phyloP scores from a whole-genome alignment of 2,329 filamentous ascomycete genomes.

The Coleophoma eucalyptorum region DNA sequence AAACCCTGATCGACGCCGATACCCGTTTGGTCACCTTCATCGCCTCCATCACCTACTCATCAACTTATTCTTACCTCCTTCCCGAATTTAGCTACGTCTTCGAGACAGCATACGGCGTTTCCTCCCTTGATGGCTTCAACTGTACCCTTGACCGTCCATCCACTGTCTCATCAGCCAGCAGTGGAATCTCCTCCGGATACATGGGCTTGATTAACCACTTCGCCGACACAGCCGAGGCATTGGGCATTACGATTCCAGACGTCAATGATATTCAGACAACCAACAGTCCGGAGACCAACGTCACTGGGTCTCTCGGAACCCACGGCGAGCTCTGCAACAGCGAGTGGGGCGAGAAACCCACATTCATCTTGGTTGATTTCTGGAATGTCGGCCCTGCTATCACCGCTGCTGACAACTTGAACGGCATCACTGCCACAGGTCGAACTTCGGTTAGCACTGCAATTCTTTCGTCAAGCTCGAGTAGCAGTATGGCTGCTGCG shows the following conservation, averaged over 20 bases:
- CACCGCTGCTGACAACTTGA: conserved; percentile 64
- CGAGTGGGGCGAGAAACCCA: conserved; percentile 62
- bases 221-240: conserved; percentile 53
- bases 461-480: conserved; percentile 13
- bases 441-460: conserved; percentile 18
- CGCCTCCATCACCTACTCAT: conserved; percentile 43
- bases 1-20: conserved; percentile 59
- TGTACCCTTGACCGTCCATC: conserved; percentile 67
- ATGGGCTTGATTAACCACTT: conserved; percentile 82
- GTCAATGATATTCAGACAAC: conserved; percentile 56
- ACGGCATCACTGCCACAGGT: conserved; percentile 40
- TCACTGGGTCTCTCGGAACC: conserved; percentile 48
- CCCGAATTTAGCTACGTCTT: conserved; percentile 65
- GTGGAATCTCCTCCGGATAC: conserved; percentile 53
- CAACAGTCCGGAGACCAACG: conserved; percentile 56
- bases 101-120: conserved; percentile 68
- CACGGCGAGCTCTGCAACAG: conserved; percentile 50
- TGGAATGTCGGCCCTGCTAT: conserved; percentile 71
- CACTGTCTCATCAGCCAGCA: conserved; percentile 39
- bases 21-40: conserved; percentile 68
- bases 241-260: conserved; percentile 58
- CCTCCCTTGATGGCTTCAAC: conserved; percentile 60
- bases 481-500: conserved; percentile 3
- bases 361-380: conserved; percentile 76
- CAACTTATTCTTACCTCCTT: conserved; percentile 52